phyloP scores from a whole-genome alignment of 805 yeast species.

The Jamesozyma piceae region DNA sequence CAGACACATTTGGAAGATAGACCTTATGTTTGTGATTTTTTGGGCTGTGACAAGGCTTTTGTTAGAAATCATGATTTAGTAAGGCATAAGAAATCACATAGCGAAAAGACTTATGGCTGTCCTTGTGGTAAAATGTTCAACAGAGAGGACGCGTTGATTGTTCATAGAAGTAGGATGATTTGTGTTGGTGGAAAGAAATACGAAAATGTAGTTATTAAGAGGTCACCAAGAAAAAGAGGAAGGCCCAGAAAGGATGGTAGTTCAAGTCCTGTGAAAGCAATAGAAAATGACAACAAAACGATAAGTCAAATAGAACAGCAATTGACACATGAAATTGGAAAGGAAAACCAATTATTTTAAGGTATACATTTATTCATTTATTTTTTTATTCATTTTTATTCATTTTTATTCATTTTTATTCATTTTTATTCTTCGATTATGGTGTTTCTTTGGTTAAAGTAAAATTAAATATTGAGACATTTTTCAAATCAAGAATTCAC shows the following conservation, averaged over 20 bases:
- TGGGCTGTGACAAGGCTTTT: slow-evolving; percentile 70
- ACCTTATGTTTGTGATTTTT: slow-evolving; percentile 66
- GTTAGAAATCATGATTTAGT: slow-evolving; percentile 92
- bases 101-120: slow-evolving; percentile 61
- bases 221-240: slow-evolving; percentile 26
- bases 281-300: not conserved
- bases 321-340: not conserved
- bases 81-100: slow-evolving; percentile 82
- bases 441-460: too few species aligned
- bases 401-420: too few species aligned
- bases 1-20: slow-evolving; percentile 93
- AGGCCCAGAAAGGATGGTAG: slow-evolving; percentile 20
- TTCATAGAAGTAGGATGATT: slow-evolving; percentile 71
- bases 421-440: too few species aligned
- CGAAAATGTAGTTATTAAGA: slow-evolving; percentile 23
- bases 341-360: not conserved
- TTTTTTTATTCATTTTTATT: too few species aligned
- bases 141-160: slow-evolving; percentile 75
- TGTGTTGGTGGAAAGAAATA: slow-evolving; percentile 58
- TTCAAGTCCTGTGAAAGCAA: slow-evolving; percentile 2
- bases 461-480: too few species aligned
- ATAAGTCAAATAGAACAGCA: not conserved
- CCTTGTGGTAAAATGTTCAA: slow-evolving; percentile 90
- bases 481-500: too few species aligned
- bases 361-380: too few species aligned